phyloP scores from a whole-genome alignment of 106 monocot species.

The Ottelia alismoides region DNA sequence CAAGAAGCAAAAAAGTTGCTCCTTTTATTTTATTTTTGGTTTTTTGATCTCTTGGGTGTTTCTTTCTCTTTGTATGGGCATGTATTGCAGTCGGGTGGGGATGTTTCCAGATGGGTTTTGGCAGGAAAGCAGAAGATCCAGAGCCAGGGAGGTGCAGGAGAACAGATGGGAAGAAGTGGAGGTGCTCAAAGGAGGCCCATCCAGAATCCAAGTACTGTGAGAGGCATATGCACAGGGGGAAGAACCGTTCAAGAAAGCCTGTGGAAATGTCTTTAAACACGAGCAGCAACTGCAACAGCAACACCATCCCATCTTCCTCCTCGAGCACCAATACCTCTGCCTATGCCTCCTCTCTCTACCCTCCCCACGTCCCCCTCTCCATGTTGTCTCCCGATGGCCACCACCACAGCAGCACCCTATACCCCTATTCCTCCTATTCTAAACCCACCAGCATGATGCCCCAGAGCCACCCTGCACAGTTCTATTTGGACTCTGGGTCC shows the following conservation, averaged over 20 bases:
- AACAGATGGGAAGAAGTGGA: constrained; percentile 95
- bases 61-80: no score
- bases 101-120: no score
- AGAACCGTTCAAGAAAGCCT: constrained; percentile 99
- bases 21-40: no score
- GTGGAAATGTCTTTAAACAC: constrained; percentile 67
- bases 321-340: constrained; percentile 3
- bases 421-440: constrained; percentile 12
- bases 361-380: constrained; percentile 4
- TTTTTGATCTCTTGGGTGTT: neutral
- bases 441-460: neutral
- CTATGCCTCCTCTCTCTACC: neutral
- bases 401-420: constrained; percentile 15
- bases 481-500: neutral
- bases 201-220: constrained; percentile 90
- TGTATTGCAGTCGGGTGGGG: no score
- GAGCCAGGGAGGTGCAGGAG: constrained; percentile 90
- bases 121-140: no score
- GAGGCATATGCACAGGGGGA: constrained; percentile 89
- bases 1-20: neutral
- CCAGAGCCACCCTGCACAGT: constrained; percentile 1
- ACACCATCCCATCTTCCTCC: constrained; percentile 3
- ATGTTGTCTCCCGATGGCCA: constrained; percentile 14
- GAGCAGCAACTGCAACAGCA: constrained; percentile 1
- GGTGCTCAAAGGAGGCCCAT: constrained; percentile 77